Evolutionary conservation across 208 protist species (phyloP), one percentile per base, ranked within the genome.

Genomic region (Trypanosoma brucei): DNA sequence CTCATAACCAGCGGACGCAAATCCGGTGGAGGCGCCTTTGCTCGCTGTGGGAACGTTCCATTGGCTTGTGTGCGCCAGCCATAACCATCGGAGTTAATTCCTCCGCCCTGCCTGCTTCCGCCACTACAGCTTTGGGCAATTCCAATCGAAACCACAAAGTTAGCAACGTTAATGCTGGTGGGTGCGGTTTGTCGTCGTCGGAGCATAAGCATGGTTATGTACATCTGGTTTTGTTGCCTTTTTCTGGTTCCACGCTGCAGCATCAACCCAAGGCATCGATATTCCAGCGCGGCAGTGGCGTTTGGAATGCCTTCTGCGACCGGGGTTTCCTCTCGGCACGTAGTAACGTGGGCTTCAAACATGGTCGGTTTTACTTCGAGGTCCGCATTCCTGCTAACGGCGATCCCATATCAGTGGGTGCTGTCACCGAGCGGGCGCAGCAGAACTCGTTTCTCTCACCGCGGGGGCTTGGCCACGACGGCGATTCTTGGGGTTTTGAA

Each of bases 341-440:
- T 49, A 88, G 78, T 56, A 85, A 50, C 53, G 70, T 91, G 37
- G 89, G 92, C 51, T 86, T 93, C 69, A 80, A 69, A 3, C 66
- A 48, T 22, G 92, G 92, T 9, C 65, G 79, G 3, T 87, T 92
- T 54, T 97, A 95, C 68, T 97, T 89, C 80, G 92, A 97, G 63
- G 78, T 94, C 11, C 76, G 75, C 44, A 68, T 95, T 34, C 78
- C 78, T 3, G 40, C 60, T 8, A 76, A 68, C 54, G 79, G 80
- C 52, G 71, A 74, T 42, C 64, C 65, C 48, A 66, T 78, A 42
- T 64, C 67, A 36, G 76, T 96, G 4, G 92, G 86, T 22, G 75
- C 88, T 42, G 72, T 81, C 7, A 90, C 85, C n/a, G 74, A 78
- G 48, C 65, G 62, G 36, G 73, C 72, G 0, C 59, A 73, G 36